These are phyloP conservation scores for Apiospora arundinis DNA, from an alignment of 2,329 filamentous ascomycete genomes.

Conservation along the genomic window DNA sequence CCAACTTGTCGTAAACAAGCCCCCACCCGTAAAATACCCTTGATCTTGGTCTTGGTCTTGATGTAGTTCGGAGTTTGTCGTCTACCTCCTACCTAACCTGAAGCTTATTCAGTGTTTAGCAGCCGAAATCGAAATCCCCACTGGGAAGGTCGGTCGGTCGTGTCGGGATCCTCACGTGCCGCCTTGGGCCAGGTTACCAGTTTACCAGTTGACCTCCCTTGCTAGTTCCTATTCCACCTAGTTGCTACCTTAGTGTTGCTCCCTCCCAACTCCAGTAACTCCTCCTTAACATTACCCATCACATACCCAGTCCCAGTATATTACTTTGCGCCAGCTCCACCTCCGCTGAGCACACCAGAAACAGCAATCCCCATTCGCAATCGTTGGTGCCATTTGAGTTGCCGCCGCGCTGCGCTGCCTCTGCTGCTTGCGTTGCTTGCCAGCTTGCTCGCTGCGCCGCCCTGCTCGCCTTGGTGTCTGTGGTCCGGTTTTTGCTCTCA, in stretches of 20 bases:
- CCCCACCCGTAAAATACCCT: too few species aligned
- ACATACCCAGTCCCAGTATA: neutral
- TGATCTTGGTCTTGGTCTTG: too few species aligned
- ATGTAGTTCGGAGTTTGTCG: too few species aligned
- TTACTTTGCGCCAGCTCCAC: slow-evolving; percentile 9
- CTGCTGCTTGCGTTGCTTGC: neutral
- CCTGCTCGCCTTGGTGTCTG: slow-evolving; percentile 14
- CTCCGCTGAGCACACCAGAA: neutral
- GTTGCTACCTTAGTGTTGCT: neutral
- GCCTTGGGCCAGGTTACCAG: too few species aligned
- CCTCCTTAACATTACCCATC: too few species aligned
- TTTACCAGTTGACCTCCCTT: neutral
- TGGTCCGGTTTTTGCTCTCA: neutral
- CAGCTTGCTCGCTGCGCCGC: neutral
- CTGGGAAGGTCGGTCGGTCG: too few species aligned
- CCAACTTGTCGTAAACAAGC: neutral
- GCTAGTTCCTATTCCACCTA: neutral
- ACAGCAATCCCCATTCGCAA: slow-evolving; percentile 7
- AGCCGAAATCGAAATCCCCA: too few species aligned
- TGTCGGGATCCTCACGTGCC: too few species aligned
- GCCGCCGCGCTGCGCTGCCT: neutral
- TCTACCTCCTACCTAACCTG: too few species aligned
- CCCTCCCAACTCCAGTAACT: too few species aligned
- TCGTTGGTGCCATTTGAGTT: neutral
- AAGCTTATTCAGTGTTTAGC: too few species aligned